Percentiles rank a stretch among this genome's conserved stretches.
phyloP scores from a whole-genome alignment of 768 basidiomycete species.

The Boletus bicolor region DNA sequence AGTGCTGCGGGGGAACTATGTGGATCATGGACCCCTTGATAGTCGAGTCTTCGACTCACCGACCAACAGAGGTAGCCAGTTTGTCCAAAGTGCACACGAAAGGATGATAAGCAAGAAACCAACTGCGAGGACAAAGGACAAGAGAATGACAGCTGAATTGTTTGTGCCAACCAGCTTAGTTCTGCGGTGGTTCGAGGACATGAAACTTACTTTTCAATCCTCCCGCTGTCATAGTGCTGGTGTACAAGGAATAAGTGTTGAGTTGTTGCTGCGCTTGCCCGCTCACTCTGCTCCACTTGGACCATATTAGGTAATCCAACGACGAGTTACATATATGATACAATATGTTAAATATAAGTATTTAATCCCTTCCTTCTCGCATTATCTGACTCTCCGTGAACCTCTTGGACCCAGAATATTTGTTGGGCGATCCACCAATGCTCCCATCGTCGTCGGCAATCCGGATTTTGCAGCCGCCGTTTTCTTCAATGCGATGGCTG shows the following conservation, averaged over 20 bases:
- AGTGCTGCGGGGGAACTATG: conserved; percentile 52
- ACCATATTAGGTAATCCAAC: conserved; percentile 25
- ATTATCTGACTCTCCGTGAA: conserved; percentile 29
- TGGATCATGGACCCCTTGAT: background rate
- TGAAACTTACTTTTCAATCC: conserved; percentile 61
- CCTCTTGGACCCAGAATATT: conserved; percentile 34
- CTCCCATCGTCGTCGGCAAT: conserved; percentile 22
- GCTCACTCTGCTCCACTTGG: background rate
- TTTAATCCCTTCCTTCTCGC: background rate
- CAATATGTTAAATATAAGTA: conserved; percentile 15
- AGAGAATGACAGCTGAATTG: conserved; percentile 80
- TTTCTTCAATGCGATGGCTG: conserved; percentile 23
- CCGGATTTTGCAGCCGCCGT: conserved; percentile 18
- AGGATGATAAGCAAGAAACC: conserved; percentile 99
- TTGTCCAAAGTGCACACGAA: conserved; percentile 91
- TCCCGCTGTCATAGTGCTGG: conserved; percentile 52
- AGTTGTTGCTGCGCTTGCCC: conserved; percentile 4
- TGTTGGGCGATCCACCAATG: conserved; percentile 33
- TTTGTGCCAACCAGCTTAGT: conserved; percentile 1
- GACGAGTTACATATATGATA: background rate
- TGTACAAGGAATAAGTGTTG: background rate
- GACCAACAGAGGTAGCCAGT: conserved; percentile 96
- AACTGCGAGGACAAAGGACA: conserved; percentile 95
- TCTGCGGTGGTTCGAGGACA: background rate
- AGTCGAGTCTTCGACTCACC: conserved; percentile 52